Evolutionary conservation across 352 stramenopile species (phyloP).

Genomic region (Phytophthora sp.): DNA sequence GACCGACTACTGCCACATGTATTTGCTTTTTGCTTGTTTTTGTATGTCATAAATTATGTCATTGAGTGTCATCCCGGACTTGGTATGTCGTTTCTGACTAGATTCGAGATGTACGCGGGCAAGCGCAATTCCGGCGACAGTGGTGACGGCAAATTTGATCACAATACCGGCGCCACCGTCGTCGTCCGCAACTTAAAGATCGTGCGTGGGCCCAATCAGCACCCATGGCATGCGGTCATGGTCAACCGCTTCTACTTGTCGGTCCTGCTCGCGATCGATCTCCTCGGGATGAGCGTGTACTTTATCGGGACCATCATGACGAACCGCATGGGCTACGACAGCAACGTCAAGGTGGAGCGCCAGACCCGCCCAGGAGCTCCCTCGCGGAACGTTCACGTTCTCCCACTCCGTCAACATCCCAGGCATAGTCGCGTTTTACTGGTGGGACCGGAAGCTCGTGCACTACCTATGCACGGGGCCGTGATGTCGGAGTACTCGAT

Average conservation of each 20-base stretch:
- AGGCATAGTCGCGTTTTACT: background rate
- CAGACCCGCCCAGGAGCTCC: too few relatives aligned
- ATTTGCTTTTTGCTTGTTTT: background rate
- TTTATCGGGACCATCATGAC: too few relatives aligned
- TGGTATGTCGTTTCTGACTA: background rate
- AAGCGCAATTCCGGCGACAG: background rate
- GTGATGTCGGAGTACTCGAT: background rate
- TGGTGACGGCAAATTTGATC: background rate
- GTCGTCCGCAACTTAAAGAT: background rate
- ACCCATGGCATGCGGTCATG: too few relatives aligned
- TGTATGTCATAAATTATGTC: background rate
- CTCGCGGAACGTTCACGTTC: too few relatives aligned
- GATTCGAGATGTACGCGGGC: background rate
- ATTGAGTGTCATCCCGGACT: background rate
- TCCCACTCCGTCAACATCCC: background rate
- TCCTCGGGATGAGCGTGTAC: too few relatives aligned
- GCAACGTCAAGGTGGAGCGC: too few relatives aligned
- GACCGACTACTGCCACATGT: background rate
- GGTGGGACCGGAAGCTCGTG: background rate
- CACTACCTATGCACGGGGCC: background rate
- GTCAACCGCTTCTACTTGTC: too few relatives aligned
- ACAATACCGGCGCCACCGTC: background rate
- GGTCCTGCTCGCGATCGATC: too few relatives aligned
- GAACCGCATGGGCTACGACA: too few relatives aligned
- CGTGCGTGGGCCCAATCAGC: background rate